Conservation (phyloP, 495 filamentous ascomycete genomes). For the Penicillium canariense region DNA sequence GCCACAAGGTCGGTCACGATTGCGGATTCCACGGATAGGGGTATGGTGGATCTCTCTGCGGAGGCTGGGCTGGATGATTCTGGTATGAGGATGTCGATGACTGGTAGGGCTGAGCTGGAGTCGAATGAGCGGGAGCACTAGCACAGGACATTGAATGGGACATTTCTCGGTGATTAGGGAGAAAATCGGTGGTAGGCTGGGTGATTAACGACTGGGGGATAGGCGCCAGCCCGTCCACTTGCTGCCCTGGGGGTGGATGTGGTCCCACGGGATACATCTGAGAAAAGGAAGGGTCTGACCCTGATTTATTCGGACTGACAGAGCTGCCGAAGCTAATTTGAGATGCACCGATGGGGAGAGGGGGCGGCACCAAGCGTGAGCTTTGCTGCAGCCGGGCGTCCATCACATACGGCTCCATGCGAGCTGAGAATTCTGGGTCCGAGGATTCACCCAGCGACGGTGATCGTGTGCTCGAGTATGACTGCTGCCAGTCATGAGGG, state of each 20-base stretch:
- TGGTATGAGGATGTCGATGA: conserved; percentile 4
- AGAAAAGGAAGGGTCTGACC: conserved; percentile 5
- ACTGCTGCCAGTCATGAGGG: conserved; percentile 22
- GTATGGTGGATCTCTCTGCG: conserved; percentile 13
- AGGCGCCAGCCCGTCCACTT: not conserved
- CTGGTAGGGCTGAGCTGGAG: conserved; percentile 4
- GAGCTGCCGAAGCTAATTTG: conserved; percentile 9
- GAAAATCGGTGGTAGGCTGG: not conserved
- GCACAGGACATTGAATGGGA: conserved; percentile 7
- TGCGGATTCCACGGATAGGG: conserved; percentile 15
- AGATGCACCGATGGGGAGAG: conserved; percentile 4
- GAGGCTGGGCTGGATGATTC: not conserved
- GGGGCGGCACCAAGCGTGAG: conserved; percentile 3
- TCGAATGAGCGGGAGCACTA: conserved; percentile 5
- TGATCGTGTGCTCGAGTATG: conserved; percentile 18
- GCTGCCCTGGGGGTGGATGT: not conserved
- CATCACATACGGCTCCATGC: conserved; percentile 21
- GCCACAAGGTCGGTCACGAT: conserved; percentile 1
- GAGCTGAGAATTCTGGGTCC: conserved; percentile 13
- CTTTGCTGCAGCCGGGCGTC: conserved; percentile 16
- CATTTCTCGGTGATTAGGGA: not conserved
- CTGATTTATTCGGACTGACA: not conserved
- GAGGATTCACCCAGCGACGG: conserved; percentile 19
- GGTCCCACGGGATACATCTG: conserved; percentile 4
- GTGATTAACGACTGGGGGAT: not conserved